These are phyloP conservation scores for Jamesozyma spencerorum DNA, from an alignment of 805 yeast species.

Conservation along the genomic window DNA sequence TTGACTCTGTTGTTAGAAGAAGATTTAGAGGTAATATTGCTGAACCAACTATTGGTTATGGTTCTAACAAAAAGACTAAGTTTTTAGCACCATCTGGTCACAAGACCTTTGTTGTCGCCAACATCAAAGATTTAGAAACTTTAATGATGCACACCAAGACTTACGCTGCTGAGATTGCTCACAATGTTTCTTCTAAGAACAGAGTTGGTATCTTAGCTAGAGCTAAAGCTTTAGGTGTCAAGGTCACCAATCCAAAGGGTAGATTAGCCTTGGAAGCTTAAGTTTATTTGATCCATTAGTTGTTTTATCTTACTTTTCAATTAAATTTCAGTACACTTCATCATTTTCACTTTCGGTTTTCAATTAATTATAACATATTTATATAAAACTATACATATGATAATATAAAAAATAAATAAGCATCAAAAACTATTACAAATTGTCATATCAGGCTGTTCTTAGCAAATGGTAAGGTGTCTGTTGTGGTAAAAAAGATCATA, in stretches of 20 bases:
- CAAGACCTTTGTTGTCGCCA: constrained; percentile 91
- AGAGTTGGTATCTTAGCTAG: constrained; percentile 91
- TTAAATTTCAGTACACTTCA: constrained; percentile 3
- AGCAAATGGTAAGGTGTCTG: too few relatives aligned
- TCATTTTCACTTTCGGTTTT: constrained; percentile 2
- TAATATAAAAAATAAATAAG: too few relatives aligned
- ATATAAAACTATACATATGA: too few relatives aligned
- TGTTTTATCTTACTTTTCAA: constrained; percentile 5
- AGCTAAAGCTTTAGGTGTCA: constrained; percentile 97
- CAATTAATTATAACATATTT: neutral
- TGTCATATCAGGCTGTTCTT: too few relatives aligned
- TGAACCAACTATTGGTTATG: constrained; percentile 99
- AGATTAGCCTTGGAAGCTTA: constrained; percentile 97
- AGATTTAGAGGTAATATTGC: constrained; percentile 98
- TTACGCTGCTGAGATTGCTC: constrained; percentile 99
- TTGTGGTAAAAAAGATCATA: neutral
- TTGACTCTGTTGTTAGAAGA: constrained; percentile 99
- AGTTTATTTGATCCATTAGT: constrained; percentile 13
- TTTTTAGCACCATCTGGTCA: constrained; percentile 95
- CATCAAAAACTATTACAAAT: too few relatives aligned
- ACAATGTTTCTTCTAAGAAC: constrained; percentile 96
- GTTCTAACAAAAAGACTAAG: constrained; percentile 98
- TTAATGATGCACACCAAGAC: constrained; percentile 95
- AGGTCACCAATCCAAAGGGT: constrained; percentile 99
- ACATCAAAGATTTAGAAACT: constrained; percentile 88